A percentile compares a stretch with the other conserved stretches of the same genome.
Evolutionary conservation across 139 green algal genomes (phyloP).

Genomic region (Spirogloea muscicola): DNA sequence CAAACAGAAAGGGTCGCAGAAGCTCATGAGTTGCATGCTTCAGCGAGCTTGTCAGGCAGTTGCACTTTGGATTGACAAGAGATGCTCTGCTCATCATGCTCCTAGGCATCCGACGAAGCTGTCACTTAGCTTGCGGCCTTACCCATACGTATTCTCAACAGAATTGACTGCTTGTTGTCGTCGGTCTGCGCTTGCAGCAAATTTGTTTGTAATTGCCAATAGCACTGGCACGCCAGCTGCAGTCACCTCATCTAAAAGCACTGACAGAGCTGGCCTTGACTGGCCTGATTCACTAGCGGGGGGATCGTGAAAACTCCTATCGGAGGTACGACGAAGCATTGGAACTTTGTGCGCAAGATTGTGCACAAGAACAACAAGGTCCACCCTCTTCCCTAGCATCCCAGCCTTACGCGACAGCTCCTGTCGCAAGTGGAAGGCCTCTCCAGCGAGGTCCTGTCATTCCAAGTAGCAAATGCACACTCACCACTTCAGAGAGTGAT

Average conservation of each 20-base stretch:
- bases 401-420: neutral
- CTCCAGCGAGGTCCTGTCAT: constrained; percentile 3
- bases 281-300: too few species aligned
- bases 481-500: neutral
- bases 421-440: neutral
- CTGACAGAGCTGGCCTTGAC: neutral
- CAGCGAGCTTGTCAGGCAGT: too few species aligned
- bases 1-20: too few species aligned
- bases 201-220: constrained; percentile 37
- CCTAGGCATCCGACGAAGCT: too few species aligned
- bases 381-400: constrained; percentile 1
- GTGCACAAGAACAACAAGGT: constrained; percentile 35
- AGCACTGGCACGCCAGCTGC: constrained; percentile 17
- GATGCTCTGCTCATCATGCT: too few species aligned
- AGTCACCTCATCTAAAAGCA: constrained; percentile 2
- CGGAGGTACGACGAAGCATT: too few species aligned
- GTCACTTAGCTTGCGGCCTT: too few species aligned
- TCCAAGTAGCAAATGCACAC: neutral
- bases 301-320: too few species aligned
- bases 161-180: neutral
- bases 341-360: constrained; percentile 36
- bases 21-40: too few species aligned
- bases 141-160: constrained; percentile 1
- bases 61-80: too few species aligned
- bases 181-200: constrained; percentile 29